A percentile compares a stretch with the other conserved stretches of the same genome.
Conservation (phyloP, 345 rosid genomes). For the Sapria himalayana region DNA sequence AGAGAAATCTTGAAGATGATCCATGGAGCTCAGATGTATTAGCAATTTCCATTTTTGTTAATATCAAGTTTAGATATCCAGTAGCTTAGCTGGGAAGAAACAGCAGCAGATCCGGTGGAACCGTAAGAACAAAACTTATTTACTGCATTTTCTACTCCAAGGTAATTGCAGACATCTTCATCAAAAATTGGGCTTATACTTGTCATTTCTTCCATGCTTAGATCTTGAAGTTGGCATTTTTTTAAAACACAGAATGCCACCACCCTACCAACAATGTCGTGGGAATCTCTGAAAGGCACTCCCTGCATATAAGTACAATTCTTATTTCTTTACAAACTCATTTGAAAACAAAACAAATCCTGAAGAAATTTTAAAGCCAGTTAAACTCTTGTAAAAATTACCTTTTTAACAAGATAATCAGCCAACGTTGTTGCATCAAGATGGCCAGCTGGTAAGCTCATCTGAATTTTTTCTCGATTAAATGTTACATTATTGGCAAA, state of each 20-base stretch:
- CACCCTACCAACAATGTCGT: constrained; percentile 71
- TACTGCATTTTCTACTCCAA: constrained; percentile 63
- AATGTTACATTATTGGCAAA: constrained; percentile 74
- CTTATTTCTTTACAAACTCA: neutral
- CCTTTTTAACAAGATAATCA: constrained; percentile 88
- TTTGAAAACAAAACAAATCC: neutral
- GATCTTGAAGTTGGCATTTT: constrained; percentile 53
- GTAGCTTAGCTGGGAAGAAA: constrained; percentile 35
- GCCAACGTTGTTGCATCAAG: constrained; percentile 96
- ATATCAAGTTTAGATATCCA: constrained; percentile 45
- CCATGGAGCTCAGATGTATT: no score
- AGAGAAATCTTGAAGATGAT: no score
- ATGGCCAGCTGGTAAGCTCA: constrained; percentile 71
- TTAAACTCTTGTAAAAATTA: constrained; percentile 11
- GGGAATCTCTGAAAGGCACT: constrained; percentile 80
- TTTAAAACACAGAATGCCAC: constrained; percentile 62
- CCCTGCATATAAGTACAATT: constrained; percentile 26
- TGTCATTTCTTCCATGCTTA: constrained; percentile 49
- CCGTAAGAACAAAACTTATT: constrained; percentile 62
- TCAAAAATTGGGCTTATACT: constrained; percentile 45
- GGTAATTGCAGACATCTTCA: constrained; percentile 44
- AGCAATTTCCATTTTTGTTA: constrained; percentile 3
- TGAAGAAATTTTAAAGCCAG: constrained; percentile 1
- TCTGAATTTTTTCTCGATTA: constrained; percentile 39
- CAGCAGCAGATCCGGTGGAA: constrained; percentile 52